These are phyloP conservation scores for Strobilomyces confusus DNA, from an alignment of 768 basidiomycete genomes.

Conservation along the genomic window DNA sequence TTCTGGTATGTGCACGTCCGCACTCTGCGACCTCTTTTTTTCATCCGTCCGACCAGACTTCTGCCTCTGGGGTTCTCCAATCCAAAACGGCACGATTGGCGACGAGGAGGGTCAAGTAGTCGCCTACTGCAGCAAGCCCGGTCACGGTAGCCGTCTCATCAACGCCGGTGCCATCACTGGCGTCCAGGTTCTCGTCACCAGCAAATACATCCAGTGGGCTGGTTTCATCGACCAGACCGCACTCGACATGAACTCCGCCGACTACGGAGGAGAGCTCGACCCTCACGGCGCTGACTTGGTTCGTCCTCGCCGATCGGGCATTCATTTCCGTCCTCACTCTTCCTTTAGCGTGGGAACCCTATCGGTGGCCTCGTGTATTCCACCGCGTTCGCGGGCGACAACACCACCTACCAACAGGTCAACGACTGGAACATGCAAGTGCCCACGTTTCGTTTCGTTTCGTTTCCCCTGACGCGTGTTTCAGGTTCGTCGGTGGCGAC, in stretches of 20 bases:
- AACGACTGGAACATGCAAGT: slow-evolving; percentile 63
- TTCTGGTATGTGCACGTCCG: slow-evolving; percentile 24
- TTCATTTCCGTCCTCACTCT: slow-evolving; percentile 10
- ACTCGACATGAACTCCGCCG: slow-evolving; percentile 48
- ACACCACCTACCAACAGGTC: slow-evolving; percentile 47
- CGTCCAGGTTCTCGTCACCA: slow-evolving; percentile 59
- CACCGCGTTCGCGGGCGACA: slow-evolving; percentile 43
- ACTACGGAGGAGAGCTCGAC: slow-evolving; percentile 77
- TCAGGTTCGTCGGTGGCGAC: slow-evolving; percentile 60
- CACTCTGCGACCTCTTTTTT: neutral
- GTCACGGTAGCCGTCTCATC: slow-evolving; percentile 67
- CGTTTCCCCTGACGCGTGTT: slow-evolving; percentile 5
- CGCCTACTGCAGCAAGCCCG: slow-evolving; percentile 67
- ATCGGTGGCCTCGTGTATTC: slow-evolving; percentile 70
- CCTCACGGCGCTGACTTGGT: slow-evolving; percentile 68
- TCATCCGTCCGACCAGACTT: slow-evolving; percentile 52
- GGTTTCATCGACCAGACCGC: slow-evolving; percentile 63
- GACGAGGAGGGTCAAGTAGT: slow-evolving; percentile 67
- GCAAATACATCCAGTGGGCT: slow-evolving; percentile 53
- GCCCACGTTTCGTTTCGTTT: neutral
- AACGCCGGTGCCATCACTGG: slow-evolving; percentile 59
- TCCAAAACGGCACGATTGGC: slow-evolving; percentile 56
- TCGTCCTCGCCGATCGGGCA: slow-evolving; percentile 15
- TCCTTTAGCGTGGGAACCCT: slow-evolving; percentile 68
- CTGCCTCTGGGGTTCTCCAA: slow-evolving; percentile 59